Conservation (phyloP, 805 yeast genomes). For the Sugiyamaella chiloensis region DNA sequence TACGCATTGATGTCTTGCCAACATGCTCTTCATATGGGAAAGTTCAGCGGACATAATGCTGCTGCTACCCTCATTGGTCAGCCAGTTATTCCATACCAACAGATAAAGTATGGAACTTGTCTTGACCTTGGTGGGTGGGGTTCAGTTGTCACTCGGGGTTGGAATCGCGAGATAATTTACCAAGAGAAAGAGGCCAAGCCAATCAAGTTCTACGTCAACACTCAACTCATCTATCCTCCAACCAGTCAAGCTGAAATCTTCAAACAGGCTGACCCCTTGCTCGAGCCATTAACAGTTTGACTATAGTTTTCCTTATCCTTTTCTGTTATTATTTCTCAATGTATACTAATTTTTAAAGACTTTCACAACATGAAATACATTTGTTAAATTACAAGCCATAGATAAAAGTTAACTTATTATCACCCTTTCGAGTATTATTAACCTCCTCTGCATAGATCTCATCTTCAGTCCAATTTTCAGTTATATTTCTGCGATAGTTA, state of each 20-base stretch:
- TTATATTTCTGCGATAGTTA: background rate
- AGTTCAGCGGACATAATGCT: background rate
- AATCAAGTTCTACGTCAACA: background rate
- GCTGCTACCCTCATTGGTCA: background rate
- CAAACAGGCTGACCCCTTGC: background rate
- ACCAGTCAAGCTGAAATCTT: background rate
- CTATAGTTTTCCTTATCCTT: too few species aligned
- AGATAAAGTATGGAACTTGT: background rate
- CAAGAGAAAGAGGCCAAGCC: background rate
- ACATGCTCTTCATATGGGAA: background rate
- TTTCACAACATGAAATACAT: too few species aligned
- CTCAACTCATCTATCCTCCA: background rate
- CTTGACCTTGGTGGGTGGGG: background rate
- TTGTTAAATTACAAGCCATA: constrained; percentile 1
- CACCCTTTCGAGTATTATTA: constrained; percentile 1
- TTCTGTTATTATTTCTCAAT: too few species aligned
- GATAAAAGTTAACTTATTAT: background rate
- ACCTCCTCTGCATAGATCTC: constrained; percentile 5
- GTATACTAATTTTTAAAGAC: too few species aligned
- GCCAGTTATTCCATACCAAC: background rate
- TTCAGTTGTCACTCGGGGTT: background rate
- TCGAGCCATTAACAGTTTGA: too few species aligned
- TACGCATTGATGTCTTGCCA: background rate
- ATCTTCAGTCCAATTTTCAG: constrained; percentile 3
- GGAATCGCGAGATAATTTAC: background rate